Conservation (phyloP, 768 basidiomycete species). For the Lepiota subincarnata region DNA sequence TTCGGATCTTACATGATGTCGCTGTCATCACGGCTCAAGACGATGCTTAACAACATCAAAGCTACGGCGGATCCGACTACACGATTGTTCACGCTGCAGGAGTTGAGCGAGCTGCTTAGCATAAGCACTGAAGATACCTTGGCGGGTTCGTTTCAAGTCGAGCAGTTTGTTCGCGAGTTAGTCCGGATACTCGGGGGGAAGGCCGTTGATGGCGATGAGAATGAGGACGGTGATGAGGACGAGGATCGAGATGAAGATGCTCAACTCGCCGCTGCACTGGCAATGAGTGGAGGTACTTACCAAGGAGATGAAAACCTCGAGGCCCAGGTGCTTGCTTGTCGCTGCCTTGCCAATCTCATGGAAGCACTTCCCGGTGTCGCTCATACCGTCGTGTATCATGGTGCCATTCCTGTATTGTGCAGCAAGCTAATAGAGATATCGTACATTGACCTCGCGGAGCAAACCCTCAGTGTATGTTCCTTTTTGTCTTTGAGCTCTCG, state of each 20-base stretch:
- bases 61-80: conserved; percentile 78
- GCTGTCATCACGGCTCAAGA: conserved; percentile 82
- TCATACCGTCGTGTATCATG: conserved; percentile 96
- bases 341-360: conserved; percentile 97
- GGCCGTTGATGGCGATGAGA: conserved; percentile 67
- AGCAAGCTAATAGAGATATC: conserved; percentile 96
- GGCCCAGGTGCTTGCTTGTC: conserved; percentile 92
- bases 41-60: conserved; percentile 87
- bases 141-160: conserved; percentile 92
- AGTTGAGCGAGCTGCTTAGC: conserved; percentile 89
- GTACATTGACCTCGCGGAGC: conserved; percentile 97
- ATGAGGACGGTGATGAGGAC: conserved; percentile 64
- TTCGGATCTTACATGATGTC: conserved; percentile 93
- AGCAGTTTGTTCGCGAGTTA: conserved; percentile 87
- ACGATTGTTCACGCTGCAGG: conserved; percentile 86
- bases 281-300: conserved; percentile 66
- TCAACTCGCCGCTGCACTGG: conserved; percentile 82
- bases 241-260: conserved; percentile 78
- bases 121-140: conserved; percentile 98
- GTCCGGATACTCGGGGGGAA: conserved; percentile 86
- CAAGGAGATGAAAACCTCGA: conserved; percentile 87
- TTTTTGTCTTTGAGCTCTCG: conserved; percentile 10
- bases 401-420: conserved; percentile 97
- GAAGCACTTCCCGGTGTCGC: conserved; percentile 97
- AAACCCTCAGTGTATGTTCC: conserved; percentile 87